Conservation (phyloP, 768 basidiomycete genomes). For the Suillus clintonianus region DNA sequence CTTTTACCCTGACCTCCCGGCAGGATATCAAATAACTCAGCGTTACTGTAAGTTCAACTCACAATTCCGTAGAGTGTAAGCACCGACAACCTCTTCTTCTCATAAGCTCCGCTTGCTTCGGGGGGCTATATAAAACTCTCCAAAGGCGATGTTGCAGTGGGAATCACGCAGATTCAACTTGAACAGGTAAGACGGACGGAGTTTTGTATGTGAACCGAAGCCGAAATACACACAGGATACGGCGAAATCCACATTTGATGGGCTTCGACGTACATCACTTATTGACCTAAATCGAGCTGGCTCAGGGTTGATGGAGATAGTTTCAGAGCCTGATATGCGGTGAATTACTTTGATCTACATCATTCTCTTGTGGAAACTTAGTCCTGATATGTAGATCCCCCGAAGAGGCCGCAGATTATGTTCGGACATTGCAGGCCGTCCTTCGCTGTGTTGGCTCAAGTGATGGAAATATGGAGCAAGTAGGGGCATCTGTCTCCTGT, state of each 20-base stretch:
- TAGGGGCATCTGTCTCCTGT: slow-evolving; percentile 29
- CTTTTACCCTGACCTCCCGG: slow-evolving; percentile 92
- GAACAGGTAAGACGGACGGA: slow-evolving; percentile 69
- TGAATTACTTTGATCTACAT: slow-evolving; percentile 13
- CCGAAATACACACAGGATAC: slow-evolving; percentile 65
- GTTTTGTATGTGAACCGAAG: not conserved
- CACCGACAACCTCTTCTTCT: not conserved
- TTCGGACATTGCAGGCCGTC: slow-evolving; percentile 77
- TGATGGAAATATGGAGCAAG: slow-evolving; percentile 97
- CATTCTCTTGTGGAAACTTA: not conserved
- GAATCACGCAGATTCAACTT: slow-evolving; percentile 92
- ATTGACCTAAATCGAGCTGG: slow-evolving; percentile 94
- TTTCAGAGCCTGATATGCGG: slow-evolving; percentile 91
- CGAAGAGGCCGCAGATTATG: slow-evolving; percentile 89
- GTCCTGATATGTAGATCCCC: slow-evolving; percentile 51
- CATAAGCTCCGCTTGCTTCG: slow-evolving; percentile 74
- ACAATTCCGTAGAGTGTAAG: not conserved
- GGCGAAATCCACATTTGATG: slow-evolving; percentile 74
- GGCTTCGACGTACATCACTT: slow-evolving; percentile 49
- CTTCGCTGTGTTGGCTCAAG: slow-evolving; percentile 84
- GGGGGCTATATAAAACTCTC: slow-evolving; percentile 59
- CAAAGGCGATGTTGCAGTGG: slow-evolving; percentile 47
- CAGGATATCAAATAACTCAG: slow-evolving; percentile 97
- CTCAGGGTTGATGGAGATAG: slow-evolving; percentile 90
- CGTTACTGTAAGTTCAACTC: slow-evolving; percentile 54